These are phyloP conservation scores for Yamadazyma dushanensis DNA, from an alignment of 1,139 yeast genomes.

Conservation along the genomic window DNA sequence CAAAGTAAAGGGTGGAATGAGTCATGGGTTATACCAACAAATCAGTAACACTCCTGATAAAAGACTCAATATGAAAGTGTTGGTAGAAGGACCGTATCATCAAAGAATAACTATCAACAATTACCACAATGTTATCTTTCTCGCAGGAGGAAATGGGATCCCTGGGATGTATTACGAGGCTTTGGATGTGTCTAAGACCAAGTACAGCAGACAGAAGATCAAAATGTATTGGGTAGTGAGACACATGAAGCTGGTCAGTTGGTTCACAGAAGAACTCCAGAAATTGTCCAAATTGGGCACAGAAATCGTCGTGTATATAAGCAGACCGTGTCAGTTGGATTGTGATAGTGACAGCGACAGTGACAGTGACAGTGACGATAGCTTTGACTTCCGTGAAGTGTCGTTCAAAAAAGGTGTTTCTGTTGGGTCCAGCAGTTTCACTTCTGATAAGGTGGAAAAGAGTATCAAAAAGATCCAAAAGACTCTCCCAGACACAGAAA, in stretches of 20 bases:
- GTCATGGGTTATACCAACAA: conserved; percentile 27
- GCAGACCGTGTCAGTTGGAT: too few relatives aligned
- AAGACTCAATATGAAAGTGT: conserved; percentile 26
- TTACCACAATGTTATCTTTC: conserved; percentile 30
- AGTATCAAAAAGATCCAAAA: conserved; percentile 20
- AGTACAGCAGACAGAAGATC: too few relatives aligned
- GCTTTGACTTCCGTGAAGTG: conserved; percentile 1
- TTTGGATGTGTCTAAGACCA: too few relatives aligned
- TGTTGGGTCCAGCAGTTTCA: conserved; percentile 25
- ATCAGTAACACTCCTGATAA: conserved; percentile 26
- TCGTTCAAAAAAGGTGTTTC: too few relatives aligned
- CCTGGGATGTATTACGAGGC: conserved; percentile 41
- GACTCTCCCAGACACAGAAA: conserved; percentile 23
- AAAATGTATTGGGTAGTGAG: too few relatives aligned
- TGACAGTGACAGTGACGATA: background rate
- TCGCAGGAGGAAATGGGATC: conserved; percentile 44
- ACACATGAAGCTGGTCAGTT: too few relatives aligned
- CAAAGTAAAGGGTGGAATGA: conserved; percentile 35
- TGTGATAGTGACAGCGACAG: background rate
- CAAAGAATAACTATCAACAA: conserved; percentile 27
- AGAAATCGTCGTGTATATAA: too few relatives aligned
- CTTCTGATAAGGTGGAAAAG: conserved; percentile 14
- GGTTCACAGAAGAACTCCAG: too few relatives aligned
- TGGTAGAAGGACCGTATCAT: conserved; percentile 42
- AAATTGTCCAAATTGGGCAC: too few relatives aligned